Base-by-base conservation (phyloP, 2,329 filamentous ascomycete genomes). In the Xylariomycetidae sp. region DNA sequence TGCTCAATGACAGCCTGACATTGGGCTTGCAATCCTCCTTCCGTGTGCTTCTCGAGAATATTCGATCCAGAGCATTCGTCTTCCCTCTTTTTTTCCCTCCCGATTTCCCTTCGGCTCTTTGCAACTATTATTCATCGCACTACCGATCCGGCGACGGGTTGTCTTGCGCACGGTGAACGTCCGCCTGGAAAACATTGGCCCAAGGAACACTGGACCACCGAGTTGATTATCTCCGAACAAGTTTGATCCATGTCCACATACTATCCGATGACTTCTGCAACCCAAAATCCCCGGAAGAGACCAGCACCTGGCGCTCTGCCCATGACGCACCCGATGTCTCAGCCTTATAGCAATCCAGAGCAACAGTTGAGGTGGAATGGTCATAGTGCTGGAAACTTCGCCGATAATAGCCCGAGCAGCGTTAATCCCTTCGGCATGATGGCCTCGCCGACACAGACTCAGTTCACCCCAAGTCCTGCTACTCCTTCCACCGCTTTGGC, bases 331-430 rank as follows among this genome's bases (percentile, higher is more conserved):
- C 63, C 62, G 45, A 59, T 70, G 52, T 66, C 70, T 36, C 55
- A 58, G 28, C 47, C 59, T 14, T 64, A 59, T 42, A 62, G 44
- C 57, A 36, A 53, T 38, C 57, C 57, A 56, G 70, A 72, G 30
- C 70, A 74, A 55, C 69, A 73, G 44, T 49, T 74, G 28, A 66
- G 71, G 54, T 78, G 74, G 73, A 70, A 66, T 38, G 64, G 67
- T 38, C 65, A 62, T 33, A 55, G 51, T 41, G 43, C 56, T 26
- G 49, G 44, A 12, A 44, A 38, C 30, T 50, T 53, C 30, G 47
- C 56, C 13, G 60, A 66, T 18, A 53, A 51, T 36, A 44, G 54
- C 29, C 35, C 52, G 26, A 53, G 52, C 34, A 57, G 48, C 34
- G 41, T 57, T 19, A 63, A 65, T 39, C 41, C 54, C 6, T 58